Conservation (phyloP, 164 flowering plant genomes). For the Tetracentron sinense region DNA sequence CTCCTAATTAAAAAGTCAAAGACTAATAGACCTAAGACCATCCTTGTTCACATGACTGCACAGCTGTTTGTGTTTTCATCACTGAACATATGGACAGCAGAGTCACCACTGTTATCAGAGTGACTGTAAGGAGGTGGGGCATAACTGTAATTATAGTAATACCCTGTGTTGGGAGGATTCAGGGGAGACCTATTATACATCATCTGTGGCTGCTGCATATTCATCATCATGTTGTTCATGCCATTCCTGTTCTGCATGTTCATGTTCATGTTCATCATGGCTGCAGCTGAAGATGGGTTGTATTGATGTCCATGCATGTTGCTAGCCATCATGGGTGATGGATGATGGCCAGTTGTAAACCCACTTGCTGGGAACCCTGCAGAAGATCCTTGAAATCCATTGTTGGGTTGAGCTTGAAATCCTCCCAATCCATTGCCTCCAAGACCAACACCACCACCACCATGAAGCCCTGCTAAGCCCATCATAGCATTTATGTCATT, state of each 20-base stretch:
- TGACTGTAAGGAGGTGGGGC: slow-evolving; percentile 19
- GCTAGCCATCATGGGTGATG: slow-evolving; percentile 37
- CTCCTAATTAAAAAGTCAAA: too few relatives aligned
- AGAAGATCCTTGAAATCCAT: slow-evolving; percentile 26
- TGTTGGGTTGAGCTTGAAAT: slow-evolving; percentile 28
- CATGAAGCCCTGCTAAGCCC: slow-evolving; percentile 43
- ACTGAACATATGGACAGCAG: slow-evolving; percentile 50
- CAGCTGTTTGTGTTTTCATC: slow-evolving; percentile 68
- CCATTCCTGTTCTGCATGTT: slow-evolving; percentile 24
- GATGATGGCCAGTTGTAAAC: slow-evolving; percentile 21
- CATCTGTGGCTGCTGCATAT: slow-evolving; percentile 54
- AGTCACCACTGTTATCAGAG: slow-evolving; percentile 16
- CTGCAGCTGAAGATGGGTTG: slow-evolving; percentile 28
- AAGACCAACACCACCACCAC: slow-evolving; percentile 24
- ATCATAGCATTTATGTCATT: slow-evolving; percentile 40
- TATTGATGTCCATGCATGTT: slow-evolving; percentile 30
- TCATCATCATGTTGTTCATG: slow-evolving; percentile 15
- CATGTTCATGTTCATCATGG: slow-evolving; percentile 37
- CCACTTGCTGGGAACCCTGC: slow-evolving; percentile 25
- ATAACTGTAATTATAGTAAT: slow-evolving; percentile 31
- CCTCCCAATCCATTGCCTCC: slow-evolving; percentile 27
- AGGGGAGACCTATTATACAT: slow-evolving; percentile 61
- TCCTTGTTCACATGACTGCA: slow-evolving; percentile 47
- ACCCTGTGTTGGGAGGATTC: slow-evolving; percentile 49
- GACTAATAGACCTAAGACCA: too few relatives aligned